Percentiles rank a stretch among this genome's conserved stretches.
These are phyloP conservation scores for Pseudocercospora ulei DNA, from an alignment of 2,329 filamentous ascomycete genomes.

Conservation along the genomic window DNA sequence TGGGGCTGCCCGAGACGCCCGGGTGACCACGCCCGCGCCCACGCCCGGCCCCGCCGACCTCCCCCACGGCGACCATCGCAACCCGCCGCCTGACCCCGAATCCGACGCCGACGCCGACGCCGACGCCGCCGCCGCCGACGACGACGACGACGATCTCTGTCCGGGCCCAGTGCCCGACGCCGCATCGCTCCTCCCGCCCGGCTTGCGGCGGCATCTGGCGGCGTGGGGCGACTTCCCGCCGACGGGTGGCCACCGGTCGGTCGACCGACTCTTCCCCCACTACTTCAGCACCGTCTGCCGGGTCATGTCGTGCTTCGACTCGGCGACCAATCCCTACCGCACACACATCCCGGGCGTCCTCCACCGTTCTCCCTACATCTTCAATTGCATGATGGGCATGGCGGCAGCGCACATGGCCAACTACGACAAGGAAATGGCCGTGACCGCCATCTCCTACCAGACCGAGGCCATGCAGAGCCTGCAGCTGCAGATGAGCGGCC, in stretches of 20 bases:
- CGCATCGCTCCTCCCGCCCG: not conserved
- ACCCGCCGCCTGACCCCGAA: no score
- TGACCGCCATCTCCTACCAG: conserved; percentile 12
- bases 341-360: conserved; percentile 10
- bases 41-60: no score
- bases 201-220: conserved; percentile 2
- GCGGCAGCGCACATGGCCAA: conserved; percentile 15
- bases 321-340: conserved; percentile 11
- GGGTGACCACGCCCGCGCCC: no score
- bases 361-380: conserved; percentile 5
- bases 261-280: conserved; percentile 6
- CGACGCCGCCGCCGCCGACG: not conserved
- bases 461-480: conserved; percentile 13
- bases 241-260: not conserved
- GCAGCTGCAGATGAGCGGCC: conserved; percentile 12
- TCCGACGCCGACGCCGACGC: not conserved
- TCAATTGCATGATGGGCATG: conserved; percentile 15
- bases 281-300: conserved; percentile 14
- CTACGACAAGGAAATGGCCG: conserved; percentile 8
- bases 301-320: conserved; percentile 16
- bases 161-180: not conserved
- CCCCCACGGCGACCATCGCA: no score
- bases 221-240: conserved; percentile 2
- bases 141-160: not conserved
- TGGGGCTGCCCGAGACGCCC: no score